These are phyloP conservation scores for Beauveria medogensis DNA, from an alignment of 2,329 filamentous ascomycete genomes.

Conservation along the genomic window DNA sequence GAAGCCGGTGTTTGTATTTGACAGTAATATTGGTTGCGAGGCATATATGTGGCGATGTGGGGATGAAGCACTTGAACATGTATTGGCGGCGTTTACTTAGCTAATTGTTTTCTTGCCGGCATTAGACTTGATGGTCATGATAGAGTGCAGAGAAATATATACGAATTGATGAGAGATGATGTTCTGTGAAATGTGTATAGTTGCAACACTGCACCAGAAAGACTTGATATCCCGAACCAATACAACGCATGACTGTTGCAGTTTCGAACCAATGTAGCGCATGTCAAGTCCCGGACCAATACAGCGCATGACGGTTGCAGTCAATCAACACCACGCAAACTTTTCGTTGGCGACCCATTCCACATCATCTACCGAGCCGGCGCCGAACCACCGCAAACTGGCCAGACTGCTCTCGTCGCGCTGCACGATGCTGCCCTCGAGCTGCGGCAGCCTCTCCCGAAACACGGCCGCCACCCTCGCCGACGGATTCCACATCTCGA, in stretches of 20 bases:
- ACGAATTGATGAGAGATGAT: conserved; percentile 9
- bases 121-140: conserved; percentile 9
- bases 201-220: neutral
- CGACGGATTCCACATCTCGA: conserved; percentile 80
- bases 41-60: neutral
- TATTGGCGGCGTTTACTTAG: conserved; percentile 10
- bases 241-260: too few species aligned
- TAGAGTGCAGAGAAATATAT: conserved; percentile 11
- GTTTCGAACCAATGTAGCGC: neutral
- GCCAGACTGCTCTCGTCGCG: conserved; percentile 61
- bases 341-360: conserved; percentile 73
- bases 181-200: neutral
- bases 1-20: neutral
- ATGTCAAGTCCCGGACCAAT: neutral
- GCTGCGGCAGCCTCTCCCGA: conserved; percentile 28
- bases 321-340: conserved; percentile 62
- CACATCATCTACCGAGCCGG: conserved; percentile 41
- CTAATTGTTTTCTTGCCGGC: conserved; percentile 4
- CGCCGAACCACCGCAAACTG: conserved; percentile 63
- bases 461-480: conserved; percentile 41
- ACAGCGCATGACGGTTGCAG: neutral
- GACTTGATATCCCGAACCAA: neutral
- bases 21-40: neutral
- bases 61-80: conserved; percentile 4
- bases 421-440: conserved; percentile 43